These are phyloP conservation scores for Puccinia novopanici DNA, from an alignment of 1,284 basidiomycete genomes.

Conservation along the genomic window DNA sequence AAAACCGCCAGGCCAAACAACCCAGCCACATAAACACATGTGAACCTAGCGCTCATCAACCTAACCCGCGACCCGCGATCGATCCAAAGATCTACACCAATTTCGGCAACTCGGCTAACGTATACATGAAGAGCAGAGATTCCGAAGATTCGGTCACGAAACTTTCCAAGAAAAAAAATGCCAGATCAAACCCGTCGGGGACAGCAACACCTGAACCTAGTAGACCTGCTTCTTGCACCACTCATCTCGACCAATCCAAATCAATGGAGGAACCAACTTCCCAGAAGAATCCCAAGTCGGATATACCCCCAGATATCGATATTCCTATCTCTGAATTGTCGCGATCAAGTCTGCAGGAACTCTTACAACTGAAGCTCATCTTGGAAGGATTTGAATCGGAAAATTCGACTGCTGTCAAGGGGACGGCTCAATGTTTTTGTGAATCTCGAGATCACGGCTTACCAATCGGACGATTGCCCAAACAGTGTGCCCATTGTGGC, in stretches of 20 bases:
- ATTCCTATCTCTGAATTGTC: constrained; percentile 27
- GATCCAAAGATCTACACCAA: constrained; percentile 20
- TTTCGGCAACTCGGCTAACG: constrained; percentile 16
- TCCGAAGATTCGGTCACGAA: neutral
- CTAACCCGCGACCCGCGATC: neutral
- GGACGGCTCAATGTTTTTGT: constrained; percentile 23
- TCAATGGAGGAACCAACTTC: neutral
- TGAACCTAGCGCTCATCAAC: neutral
- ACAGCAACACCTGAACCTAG: constrained; percentile 7
- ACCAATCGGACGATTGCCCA: constrained; percentile 30
- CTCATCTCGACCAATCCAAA: neutral
- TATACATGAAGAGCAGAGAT: constrained; percentile 30
- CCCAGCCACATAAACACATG: neutral
- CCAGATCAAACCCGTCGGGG: neutral
- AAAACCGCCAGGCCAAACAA: constrained; percentile 16
- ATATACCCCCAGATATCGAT: constrained; percentile 7
- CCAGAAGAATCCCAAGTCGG: neutral
- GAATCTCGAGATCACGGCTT: constrained; percentile 11
- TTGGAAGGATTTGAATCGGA: constrained; percentile 13
- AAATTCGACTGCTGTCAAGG: neutral
- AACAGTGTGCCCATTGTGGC: constrained; percentile 23
- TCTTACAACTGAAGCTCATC: constrained; percentile 2
- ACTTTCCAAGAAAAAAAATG: constrained; percentile 9
- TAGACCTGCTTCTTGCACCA: neutral
- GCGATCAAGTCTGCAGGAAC: constrained; percentile 19